phyloP scores from a whole-genome alignment of 257 asterid species.

The Fraxinus pennsylvanica region DNA sequence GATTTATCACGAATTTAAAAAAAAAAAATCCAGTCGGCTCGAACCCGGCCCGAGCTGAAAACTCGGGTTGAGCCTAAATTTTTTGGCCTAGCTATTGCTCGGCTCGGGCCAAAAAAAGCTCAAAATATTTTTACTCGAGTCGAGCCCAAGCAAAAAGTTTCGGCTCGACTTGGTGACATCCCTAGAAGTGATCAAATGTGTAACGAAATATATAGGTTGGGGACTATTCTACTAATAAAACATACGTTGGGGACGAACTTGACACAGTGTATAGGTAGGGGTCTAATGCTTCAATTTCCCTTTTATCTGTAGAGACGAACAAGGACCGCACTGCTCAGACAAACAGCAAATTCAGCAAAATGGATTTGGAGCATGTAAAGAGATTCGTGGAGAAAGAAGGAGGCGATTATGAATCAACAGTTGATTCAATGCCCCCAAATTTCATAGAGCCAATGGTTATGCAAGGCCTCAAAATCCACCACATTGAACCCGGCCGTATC shows the following conservation, averaged over 20 bases:
- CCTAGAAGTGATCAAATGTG: no score
- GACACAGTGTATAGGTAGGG: neutral
- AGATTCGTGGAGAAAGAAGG: constrained; percentile 50
- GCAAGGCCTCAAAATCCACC: constrained; percentile 64
- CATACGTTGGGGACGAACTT: neutral
- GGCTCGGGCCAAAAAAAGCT: no score
- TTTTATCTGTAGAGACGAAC: neutral
- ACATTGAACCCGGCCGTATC: constrained; percentile 65
- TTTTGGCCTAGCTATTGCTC: no score
- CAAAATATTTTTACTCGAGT: no score
- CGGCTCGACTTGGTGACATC: no score
- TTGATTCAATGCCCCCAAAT: constrained; percentile 57
- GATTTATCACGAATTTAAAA: no score
- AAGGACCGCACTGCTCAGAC: neutral
- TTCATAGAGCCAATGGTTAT: constrained; percentile 67
- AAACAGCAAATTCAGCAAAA: constrained; percentile 6
- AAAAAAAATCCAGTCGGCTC: no score
- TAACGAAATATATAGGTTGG: no score
- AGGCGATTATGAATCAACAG: constrained; percentile 43
- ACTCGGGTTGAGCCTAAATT: no score
- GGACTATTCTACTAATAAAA: no score
- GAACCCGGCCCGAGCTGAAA: no score
- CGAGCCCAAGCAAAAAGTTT: no score
- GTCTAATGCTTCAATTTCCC: neutral
- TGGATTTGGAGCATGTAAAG: constrained; percentile 64